Evolutionary conservation across 1,284 basidiomycete genomes (phyloP), one percentile per base, ranked within the genome.

Genomic region (Volvariella volvacea): DNA sequence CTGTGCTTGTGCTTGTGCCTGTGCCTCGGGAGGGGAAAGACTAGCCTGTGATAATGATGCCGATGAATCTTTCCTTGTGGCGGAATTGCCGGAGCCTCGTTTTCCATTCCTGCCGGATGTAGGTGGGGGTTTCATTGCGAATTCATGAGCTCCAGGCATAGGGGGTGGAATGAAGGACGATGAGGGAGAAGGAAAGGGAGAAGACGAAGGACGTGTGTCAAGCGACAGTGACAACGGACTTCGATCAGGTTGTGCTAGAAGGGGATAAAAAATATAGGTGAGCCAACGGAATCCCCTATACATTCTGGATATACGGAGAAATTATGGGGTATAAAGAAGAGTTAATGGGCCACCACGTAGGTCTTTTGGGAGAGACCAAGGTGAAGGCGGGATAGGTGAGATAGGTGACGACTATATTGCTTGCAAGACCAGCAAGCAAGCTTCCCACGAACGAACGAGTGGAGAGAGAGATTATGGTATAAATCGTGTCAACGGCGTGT

Each of bases 91-190:
- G 6, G 25, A 28, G 25, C 25, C 25, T 28, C 25, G 25, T 28
- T 28, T 28, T 6, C 6, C 25, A 12, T 28, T 6, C 12, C 25
- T 6, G 12, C 25, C 25, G n/a, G n/a, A n/a, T n/a, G n/a, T n/a
- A n/a, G n/a, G n/a, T 6, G 34, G 34, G 4, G 34, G 34, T 36
- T 36, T 73, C 36, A 73, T 57, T 9, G 81, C 81, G 55, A 81
- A 84, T 53, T 84, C 82, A 66, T 82, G 80, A 28, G 74, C 67
- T 9, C 73, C 71, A 2, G 77, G 76, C 10, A 72, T 68, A 1
- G 82, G 81, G 10, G 82, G 82, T 6, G 81, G 80, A 2, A 82
- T 55, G 53, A 85, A 84, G 1, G 78, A 70, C 7, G 78, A 81
- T 0, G 76, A 77, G 14, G 82, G 82, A 0, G 79, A 81, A 1